Evolutionary conservation across 345 rosid genomes (phyloP), one percentile per base, ranked within the genome.

Genomic region (Turritis glabra): DNA sequence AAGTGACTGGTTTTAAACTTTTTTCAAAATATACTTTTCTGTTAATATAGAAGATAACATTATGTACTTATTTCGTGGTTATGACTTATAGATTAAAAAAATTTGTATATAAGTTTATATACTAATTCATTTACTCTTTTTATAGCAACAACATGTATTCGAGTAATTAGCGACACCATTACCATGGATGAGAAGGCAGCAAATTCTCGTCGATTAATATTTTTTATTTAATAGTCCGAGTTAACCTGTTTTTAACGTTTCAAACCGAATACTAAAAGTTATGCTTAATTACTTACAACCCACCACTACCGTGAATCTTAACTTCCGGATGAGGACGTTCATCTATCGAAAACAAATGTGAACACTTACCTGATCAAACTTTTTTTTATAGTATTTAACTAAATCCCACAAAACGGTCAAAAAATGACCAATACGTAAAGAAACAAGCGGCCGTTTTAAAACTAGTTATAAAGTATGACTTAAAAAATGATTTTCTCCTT

Each of bases 381-480:
- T 77, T 2, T 22, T 30, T n/a, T 43, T 43, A 15, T 32, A 58
- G 23, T 35, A 46, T 54, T 46, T 77, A 44, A 63, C 38, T 33
- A 35, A 43, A 32, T 46, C 52, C 47, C 62, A 75, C 43, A 23
- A 33, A 35, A 44, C 69, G 76, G 75, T 76, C 76, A 76, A 76
- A 63, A 74, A 54, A 55, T 77, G 80, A 70, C 71, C 67, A 70
- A 63, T 18, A 55, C 29, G 29, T 21, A 67, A 14, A 25, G 66
- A 76, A 76, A 54, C 71, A 69, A 76, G 66, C 35, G 44, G 75
- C 66, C 46, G 57, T 44, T 77, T 69, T 53, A 11, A 12, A 61
- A 30, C 23, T 50, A 58, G 62, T 50, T 50, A 44, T 30, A 22
- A 55, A n/a, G n/a, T n/a, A n/a, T n/a, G n/a, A n/a, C n/a, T n/a